Base-by-base conservation (phyloP, 768 basidiomycete genomes). In the Auricularia auricula-judae region DNA sequence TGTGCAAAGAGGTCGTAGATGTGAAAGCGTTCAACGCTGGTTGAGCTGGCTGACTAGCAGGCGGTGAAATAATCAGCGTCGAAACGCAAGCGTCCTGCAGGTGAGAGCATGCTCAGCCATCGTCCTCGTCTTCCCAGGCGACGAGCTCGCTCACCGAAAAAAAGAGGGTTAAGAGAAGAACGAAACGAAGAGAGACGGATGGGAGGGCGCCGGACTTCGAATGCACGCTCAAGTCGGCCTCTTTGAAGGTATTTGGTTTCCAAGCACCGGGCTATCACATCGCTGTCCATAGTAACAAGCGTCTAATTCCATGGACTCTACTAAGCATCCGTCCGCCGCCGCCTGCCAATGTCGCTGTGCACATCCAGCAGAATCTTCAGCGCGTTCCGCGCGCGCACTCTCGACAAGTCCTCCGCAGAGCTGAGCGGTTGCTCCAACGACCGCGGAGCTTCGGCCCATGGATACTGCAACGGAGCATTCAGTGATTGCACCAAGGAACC, bases 311-410 rank as follows among this genome's bases (percentile, higher is more conserved):
- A 54, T n/a, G n/a, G 11, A 54, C 34, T 59, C 23, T 59, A 23
- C 56, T 34, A 29, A 51, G 23, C 12, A 43, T 63, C 18, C 34
- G 35, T 11, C 18, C 43, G 35, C 23, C 61, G 43, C n/a, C 65
- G 54, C 61, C 84, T 80, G 33, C 88, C 88, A 77, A 93, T 89
- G 73, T 93, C 90, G n/a, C 90, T 89, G 75, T 92, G 91, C 44
- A 91, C 88, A 70, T 93, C 93, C 72, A 94, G 77, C 67, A 94
- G 75, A 66, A 93, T 93, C 75, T 94, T 93, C 71, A 99, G 83
- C 14, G 94, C 96, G 79, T 98, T 98, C 65, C 96, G 82, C 21
- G 97, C 96, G 63, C 97, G 84, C 53, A 96, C 83, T 72, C 87
- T 86, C 36, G 93, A 84, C 77, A 98, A 81, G 65, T 98, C 96